Evolutionary conservation across 768 basidiomycete genomes (phyloP), one percentile per base, ranked within the genome.

Genomic region (Mycena kentingensis): DNA sequence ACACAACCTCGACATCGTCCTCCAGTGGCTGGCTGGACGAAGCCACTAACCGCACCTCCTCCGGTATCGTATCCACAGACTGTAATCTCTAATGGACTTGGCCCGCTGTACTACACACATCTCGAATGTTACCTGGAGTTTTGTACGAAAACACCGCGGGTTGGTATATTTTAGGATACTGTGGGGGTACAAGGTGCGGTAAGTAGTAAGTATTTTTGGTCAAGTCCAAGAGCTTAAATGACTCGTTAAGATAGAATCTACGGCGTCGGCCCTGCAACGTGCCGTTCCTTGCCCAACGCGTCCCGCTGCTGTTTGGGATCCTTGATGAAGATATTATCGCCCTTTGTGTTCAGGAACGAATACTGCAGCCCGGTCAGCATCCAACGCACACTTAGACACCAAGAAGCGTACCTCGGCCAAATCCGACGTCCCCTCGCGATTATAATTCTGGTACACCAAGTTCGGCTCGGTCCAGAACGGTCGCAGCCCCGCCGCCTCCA

Each of bases 1-100:
- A 68, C 93, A 97, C 68, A 97, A 97, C 66, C 73, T 97, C 53
- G 92, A 94, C 65, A 93, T 95, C 54, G 85, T 95, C 6, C 69
- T 96, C 11, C 84, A 93, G 63, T 96, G 93, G 93, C 77, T 96
- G 36, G 77, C 89, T 26, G 83, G 81, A 47, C 81, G 85, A 22
- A 82, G 91, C 52, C 88, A 88, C 67, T 91, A 51, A 35, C 31
- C 16, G 15, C 31, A 25, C 15, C 26, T n/a, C 18, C 16, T 27
- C 35, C 25, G 54, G 49, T 59, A 55, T 29, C 48, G 46, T 59
- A 55, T 52, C 22, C 35, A 45, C 27, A 16, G 31, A 18, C 26
- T 60, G 58, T 55, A 60, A 60, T 60, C 29, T 26, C 24, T 54
- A 35, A 46, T 26, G 34, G 51, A 42, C 41, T 24, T n/a, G n/a